A percentile compares a stretch with the other conserved stretches of the same genome.
Conservation (phyloP, 805 yeast genomes). For the Wickerhamiella nectarea region DNA sequence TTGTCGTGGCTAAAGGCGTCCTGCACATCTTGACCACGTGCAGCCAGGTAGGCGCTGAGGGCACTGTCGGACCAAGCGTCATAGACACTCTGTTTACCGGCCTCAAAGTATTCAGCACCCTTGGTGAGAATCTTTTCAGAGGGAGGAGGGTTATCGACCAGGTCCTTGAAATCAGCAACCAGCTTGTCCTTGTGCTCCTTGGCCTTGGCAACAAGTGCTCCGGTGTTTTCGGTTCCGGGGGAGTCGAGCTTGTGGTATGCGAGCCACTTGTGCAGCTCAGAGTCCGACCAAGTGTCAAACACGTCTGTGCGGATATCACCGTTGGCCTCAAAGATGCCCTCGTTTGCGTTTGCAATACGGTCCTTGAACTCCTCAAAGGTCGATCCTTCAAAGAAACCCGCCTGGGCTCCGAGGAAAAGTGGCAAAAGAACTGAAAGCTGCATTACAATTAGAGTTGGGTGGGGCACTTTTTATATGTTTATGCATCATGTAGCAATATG, state of each 20-base stretch:
- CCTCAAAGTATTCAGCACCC: conserved; percentile 17
- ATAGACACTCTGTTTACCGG: conserved; percentile 2
- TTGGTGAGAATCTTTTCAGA: conserved; percentile 13
- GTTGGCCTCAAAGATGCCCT: conserved; percentile 26
- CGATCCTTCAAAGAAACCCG: conserved; percentile 3
- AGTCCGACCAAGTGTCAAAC: conserved; percentile 31
- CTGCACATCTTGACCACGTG: conserved; percentile 26
- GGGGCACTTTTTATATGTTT: not conserved
- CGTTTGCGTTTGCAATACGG: conserved; percentile 24
- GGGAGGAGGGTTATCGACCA: conserved; percentile 10
- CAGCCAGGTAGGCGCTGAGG: conserved; percentile 25
- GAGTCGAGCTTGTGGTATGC: conserved; percentile 26
- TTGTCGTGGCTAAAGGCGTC: conserved; percentile 26
- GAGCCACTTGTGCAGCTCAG: conserved; percentile 33
- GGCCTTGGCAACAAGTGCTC: conserved; percentile 20
- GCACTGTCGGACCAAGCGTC: conserved; percentile 26
- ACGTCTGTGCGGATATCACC: conserved; percentile 28
- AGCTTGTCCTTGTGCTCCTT: conserved; percentile 25
- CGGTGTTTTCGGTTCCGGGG: conserved; percentile 15
- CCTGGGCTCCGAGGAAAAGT: not conserved
- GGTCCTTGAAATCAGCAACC: conserved; percentile 18
- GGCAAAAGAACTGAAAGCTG: not conserved
- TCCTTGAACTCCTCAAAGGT: conserved; percentile 16
- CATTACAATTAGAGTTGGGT: not conserved
- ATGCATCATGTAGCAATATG: not conserved